Percentiles rank a stretch among this genome's conserved stretches.
phyloP scores from a whole-genome alignment of 441 rosid genomes.

The Syzygium syzygioides region DNA sequence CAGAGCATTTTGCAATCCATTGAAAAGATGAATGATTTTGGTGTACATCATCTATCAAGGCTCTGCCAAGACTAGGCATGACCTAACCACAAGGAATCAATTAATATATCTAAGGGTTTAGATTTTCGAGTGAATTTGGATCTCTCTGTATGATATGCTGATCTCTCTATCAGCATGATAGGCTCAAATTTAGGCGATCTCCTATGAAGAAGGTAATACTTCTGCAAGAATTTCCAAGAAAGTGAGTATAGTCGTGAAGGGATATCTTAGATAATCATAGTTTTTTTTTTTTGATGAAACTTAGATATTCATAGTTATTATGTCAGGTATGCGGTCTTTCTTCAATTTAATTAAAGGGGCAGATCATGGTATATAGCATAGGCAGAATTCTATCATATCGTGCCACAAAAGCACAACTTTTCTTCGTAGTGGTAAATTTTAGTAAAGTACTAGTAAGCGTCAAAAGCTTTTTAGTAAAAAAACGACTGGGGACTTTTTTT shows the following conservation, averaged over 20 bases:
- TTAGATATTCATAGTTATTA: neutral
- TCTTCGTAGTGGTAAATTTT: neutral
- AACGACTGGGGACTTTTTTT: neutral
- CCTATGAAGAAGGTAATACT: too few species aligned
- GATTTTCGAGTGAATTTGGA: too few species aligned
- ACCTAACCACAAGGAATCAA: neutral
- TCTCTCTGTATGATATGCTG: too few species aligned
- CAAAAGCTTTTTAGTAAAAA: neutral
- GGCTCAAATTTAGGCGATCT: too few species aligned
- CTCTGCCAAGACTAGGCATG: neutral
- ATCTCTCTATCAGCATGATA: too few species aligned
- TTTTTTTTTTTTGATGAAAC: neutral
- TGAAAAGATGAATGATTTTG: neutral
- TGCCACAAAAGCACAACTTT: neutral
- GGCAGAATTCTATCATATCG: neutral
- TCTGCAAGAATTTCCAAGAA: fast-evolving
- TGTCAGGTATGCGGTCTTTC: fast-evolving
- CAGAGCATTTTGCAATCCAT: neutral
- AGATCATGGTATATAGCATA: neutral
- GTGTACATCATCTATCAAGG: neutral
- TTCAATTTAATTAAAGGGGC: neutral
- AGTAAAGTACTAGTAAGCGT: neutral
- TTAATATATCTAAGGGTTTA: neutral
- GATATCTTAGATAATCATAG: neutral
- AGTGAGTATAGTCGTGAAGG: neutral